These are phyloP conservation scores for Lentinula edodes DNA, from an alignment of 768 basidiomycete genomes.

Conservation along the genomic window DNA sequence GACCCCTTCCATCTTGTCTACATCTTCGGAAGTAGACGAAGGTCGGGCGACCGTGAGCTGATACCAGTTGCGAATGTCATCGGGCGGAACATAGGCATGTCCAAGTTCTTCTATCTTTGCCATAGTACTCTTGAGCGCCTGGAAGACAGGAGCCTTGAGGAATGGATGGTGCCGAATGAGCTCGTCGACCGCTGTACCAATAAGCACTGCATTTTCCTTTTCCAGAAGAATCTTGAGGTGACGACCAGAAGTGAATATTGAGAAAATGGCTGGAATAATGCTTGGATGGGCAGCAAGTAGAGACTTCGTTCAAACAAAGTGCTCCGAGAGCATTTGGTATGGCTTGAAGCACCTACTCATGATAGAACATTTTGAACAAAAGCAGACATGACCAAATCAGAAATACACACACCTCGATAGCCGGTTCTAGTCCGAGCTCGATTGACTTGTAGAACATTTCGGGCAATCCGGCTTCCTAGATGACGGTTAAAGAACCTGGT, in stretches of 20 bases:
- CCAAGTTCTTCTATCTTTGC: conserved; percentile 73
- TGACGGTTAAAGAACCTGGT: conserved; percentile 86
- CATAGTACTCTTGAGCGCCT: conserved; percentile 67
- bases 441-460: conserved; percentile 85
- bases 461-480: conserved; percentile 90
- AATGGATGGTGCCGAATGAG: conserved; percentile 93
- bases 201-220: conserved; percentile 85
- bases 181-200: conserved; percentile 91
- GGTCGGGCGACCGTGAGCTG: conserved; percentile 33
- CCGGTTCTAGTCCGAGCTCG: conserved; percentile 78
- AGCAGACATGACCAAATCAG: background rate
- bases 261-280: conserved; percentile 81
- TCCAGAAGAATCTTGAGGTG: conserved; percentile 84
- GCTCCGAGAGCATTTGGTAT: conserved; percentile 96
- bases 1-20: conserved; percentile 47
- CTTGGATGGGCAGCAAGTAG: conserved; percentile 71
- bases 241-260: conserved; percentile 79
- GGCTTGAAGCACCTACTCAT: conserved; percentile 74
- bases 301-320: conserved; percentile 86
- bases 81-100: conserved; percentile 46
- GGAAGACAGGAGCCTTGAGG: conserved; percentile 75
- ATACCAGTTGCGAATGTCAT: conserved; percentile 66
- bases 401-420: conserved; percentile 65
- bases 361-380: conserved; percentile 5
- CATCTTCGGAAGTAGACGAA: conserved; percentile 21